These are phyloP conservation scores for Dorcoceras hygrometricum DNA, from an alignment of 257 asterid species.

Conservation along the genomic window DNA sequence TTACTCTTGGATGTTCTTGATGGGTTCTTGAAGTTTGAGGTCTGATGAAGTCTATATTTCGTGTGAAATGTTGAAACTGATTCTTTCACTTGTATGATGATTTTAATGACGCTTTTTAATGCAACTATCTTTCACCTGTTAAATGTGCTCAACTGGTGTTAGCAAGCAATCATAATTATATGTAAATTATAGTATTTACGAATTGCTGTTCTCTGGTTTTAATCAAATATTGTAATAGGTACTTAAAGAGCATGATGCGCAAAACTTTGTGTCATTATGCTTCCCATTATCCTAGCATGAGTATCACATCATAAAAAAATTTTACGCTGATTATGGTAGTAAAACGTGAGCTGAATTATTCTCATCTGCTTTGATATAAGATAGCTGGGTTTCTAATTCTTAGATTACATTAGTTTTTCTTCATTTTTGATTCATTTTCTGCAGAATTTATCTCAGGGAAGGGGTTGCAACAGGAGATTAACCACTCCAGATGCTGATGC, in stretches of 20 bases:
- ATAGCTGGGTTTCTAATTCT: conserved; percentile 15
- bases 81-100: conserved; percentile 40
- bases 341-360: conserved; percentile 1
- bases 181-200: no score
- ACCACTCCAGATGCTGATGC: conserved; percentile 48
- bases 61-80: conserved; percentile 28
- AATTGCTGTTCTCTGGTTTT: neutral
- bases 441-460: conserved; percentile 76
- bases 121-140: neutral
- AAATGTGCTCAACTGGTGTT: neutral
- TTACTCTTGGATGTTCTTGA: conserved; percentile 96
- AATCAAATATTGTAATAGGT: conserved; percentile 1
- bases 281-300: neutral
- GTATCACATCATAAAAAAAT: neutral
- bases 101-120: conserved; percentile 16
- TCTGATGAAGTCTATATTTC: conserved; percentile 28
- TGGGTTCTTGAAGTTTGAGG: conserved; percentile 99
- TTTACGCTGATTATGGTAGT: neutral
- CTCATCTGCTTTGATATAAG: neutral
- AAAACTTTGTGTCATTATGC: conserved; percentile 1
- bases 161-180: neutral
- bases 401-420: conserved; percentile 4
- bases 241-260: neutral
- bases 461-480: conserved; percentile 54
- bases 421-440: conserved; percentile 19